Base-by-base conservation (phyloP, 2,329 filamentous ascomycete species). In the Lasiodiplodia hormozganensis region DNA sequence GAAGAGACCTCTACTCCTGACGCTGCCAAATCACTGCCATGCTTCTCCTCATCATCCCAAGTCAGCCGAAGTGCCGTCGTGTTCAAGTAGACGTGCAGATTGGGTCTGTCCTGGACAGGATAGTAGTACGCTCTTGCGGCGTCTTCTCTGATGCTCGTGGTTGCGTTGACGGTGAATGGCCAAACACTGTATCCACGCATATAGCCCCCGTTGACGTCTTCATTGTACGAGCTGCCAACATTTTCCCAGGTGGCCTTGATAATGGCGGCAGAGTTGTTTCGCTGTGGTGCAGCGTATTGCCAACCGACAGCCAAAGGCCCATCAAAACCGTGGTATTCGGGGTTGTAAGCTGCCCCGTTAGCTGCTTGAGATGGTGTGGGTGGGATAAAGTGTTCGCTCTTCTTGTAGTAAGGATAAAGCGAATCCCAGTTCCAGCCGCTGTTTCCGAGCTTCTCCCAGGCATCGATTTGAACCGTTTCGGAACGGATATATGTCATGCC, bases 51-150 rank as follows among this genome's bases (percentile, higher is more conserved):
- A 2, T 69, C 66, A 6, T 71, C 57, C 80, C 81, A 84, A 2
- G 80, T 67, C 18, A 85, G 74, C 21, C 75, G 75, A 47, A 80
- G 79, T 0, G 79, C 83, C 1, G 76, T 76, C 0, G 82, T 81
- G 68, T 83, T 82, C n/a, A 81, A 70, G 34, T 84, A 79, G 0
- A 85, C 72, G 2, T 82, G 72, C 0, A 85, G 73, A 69, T 85
- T 86, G 1, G 73, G 53, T 57, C 83, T 75, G 25, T 70, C 57
- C 43, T 73, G 74, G 1, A 68, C 31, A 1, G 83, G 82, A 60
- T 77, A 83, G 70, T 84, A 85, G 69, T 83, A 85, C 8, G 80
- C 79, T 8, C 80, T 71, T 2, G 80, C 81, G 52, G 82, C 77
- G 72, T 83, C 81, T 66, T 79, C 76, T 21, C 81, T 77, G 23